phyloP scores from a whole-genome alignment of 441 rosid species.

The Populus tomentosa region DNA sequence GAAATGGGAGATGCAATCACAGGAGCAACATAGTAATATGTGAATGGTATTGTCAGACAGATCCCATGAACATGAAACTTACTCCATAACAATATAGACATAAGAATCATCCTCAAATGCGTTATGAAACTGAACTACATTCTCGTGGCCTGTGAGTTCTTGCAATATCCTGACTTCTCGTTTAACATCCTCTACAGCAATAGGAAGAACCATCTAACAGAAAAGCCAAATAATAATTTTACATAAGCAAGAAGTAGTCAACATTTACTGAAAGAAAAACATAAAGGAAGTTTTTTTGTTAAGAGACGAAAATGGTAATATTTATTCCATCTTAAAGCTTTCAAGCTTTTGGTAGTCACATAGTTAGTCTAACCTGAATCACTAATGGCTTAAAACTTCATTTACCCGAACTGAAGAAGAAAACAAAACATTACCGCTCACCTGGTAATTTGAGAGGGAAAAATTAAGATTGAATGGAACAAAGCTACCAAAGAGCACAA shows the following conservation, averaged over 20 bases:
- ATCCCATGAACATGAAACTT: constrained; percentile 31
- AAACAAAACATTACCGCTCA: not conserved
- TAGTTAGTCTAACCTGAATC: not conserved
- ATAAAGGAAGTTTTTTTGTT: not conserved
- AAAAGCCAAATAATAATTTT: constrained; percentile 22
- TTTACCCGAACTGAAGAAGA: not conserved
- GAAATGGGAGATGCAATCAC: constrained; percentile 1
- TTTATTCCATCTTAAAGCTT: constrained; percentile 3
- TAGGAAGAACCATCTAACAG: constrained; percentile 83
- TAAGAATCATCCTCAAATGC: constrained; percentile 84
- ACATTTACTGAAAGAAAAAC: not conserved
- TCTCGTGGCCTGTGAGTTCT: constrained; percentile 87
- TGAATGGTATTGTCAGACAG: not conserved
- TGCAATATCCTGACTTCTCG: constrained; percentile 81
- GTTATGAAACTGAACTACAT: constrained; percentile 81
- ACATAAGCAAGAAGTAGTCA: not conserved
- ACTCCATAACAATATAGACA: constrained; percentile 98
- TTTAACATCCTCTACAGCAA: constrained; percentile 91
- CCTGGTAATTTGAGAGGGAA: not conserved
- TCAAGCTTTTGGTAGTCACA: not conserved
- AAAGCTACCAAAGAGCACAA: not conserved
- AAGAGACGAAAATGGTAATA: not conserved
- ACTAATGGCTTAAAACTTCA: not conserved
- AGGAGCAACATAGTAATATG: not conserved
- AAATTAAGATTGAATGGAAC: not conserved